Evolutionary conservation across 257 asterid genomes (phyloP).

Genomic region (Thymus mandschuricus): DNA sequence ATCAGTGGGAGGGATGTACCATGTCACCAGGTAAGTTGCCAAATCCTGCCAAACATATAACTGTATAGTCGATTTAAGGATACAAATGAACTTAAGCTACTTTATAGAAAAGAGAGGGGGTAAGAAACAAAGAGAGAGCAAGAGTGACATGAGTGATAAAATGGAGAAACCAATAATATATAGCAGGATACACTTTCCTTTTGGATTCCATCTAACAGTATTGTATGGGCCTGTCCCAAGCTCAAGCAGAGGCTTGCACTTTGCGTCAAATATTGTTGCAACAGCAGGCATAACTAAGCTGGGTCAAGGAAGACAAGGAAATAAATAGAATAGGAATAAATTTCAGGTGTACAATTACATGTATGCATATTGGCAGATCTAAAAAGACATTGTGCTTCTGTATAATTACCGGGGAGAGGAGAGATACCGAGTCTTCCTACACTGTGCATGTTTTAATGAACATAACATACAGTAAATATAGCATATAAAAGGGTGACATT

Average conservation of each 20-base stretch:
- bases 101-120: neutral
- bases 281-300: conserved; percentile 91
- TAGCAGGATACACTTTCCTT: conserved; percentile 94
- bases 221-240: conserved; percentile 96
- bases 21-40: conserved; percentile 97
- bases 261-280: conserved; percentile 91
- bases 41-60: conserved; percentile 94
- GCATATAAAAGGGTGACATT: neutral
- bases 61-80: conserved; percentile 65
- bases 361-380: neutral
- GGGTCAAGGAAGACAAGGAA: conserved; percentile 60
- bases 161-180: neutral
- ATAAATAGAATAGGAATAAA: conserved; percentile 16
- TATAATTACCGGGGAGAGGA: conserved; percentile 1
- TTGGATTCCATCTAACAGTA: conserved; percentile 96
- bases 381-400: conserved; percentile 1
- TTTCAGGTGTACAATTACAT: neutral
- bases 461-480: neutral
- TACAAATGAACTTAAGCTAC: conserved; percentile 31
- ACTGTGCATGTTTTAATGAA: neutral
- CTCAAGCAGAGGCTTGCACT: conserved; percentile 92
- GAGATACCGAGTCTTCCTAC: neutral
- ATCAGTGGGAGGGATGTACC: conserved; percentile 51
- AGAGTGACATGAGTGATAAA: too few relatives aligned
- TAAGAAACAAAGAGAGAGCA: neutral